Evolutionary conservation across 352 stramenopile genomes (phyloP).

Genomic region (Globisporangium yorkense): DNA sequence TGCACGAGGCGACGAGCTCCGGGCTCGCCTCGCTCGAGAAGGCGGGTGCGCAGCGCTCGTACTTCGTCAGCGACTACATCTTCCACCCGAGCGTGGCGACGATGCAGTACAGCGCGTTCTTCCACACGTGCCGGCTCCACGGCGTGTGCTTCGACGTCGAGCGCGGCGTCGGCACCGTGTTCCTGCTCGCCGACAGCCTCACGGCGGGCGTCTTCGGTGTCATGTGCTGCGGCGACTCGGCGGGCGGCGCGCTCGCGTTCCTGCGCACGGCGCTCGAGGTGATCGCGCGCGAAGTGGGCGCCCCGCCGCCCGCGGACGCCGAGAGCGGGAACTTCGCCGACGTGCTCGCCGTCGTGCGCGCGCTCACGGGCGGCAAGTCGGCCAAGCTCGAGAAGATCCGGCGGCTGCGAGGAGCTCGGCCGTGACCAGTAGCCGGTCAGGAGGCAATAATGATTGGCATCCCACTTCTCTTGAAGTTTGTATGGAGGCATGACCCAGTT

Average conservation of each 20-base stretch:
- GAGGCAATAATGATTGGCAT: too few species aligned
- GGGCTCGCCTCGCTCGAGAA: slow-evolving; percentile 11
- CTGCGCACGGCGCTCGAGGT: slow-evolving; percentile 70
- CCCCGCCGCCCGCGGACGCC: slow-evolving; percentile 15
- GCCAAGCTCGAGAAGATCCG: slow-evolving; percentile 40
- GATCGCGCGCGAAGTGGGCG: slow-evolving; percentile 61
- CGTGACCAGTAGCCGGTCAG: too few species aligned
- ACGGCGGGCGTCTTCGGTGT: slow-evolving; percentile 71
- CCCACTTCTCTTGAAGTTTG: neutral
- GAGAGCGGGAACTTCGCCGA: slow-evolving; percentile 53
- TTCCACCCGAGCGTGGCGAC: slow-evolving; percentile 76
- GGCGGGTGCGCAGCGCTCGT: slow-evolving; percentile 33
- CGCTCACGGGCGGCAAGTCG: slow-evolving; percentile 30
- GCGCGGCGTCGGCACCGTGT: slow-evolving; percentile 55
- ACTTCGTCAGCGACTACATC: slow-evolving; percentile 69
- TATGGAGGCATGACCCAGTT: neutral
- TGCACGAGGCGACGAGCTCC: slow-evolving; percentile 26
- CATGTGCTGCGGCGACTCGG: slow-evolving; percentile 54
- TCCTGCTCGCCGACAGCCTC: slow-evolving; percentile 75
- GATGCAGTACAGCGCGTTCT: slow-evolving; percentile 78
- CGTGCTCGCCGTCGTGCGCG: slow-evolving; percentile 41
- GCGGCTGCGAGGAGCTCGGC: slow-evolving; percentile 12
- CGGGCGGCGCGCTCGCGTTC: slow-evolving; percentile 40
- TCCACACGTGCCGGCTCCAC: slow-evolving; percentile 83
- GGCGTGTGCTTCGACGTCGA: slow-evolving; percentile 86